These are phyloP conservation scores for Tolypocladium tropicale DNA, from an alignment of 2,329 filamentous ascomycete genomes.

Conservation along the genomic window DNA sequence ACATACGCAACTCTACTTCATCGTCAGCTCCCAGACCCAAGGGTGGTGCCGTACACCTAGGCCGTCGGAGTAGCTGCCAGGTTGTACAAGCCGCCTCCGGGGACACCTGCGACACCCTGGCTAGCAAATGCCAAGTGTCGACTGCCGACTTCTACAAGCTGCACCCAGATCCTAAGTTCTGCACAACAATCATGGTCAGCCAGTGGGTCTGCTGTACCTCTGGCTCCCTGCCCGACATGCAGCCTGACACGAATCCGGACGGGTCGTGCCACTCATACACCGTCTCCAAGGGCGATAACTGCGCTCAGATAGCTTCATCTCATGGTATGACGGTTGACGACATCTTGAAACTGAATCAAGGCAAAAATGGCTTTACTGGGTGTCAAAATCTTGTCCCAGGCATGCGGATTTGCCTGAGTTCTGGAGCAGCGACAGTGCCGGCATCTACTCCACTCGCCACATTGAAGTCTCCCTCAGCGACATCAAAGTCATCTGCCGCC, in stretches of 20 bases:
- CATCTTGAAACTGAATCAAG: slow-evolving; percentile 15
- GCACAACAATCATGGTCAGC: slow-evolving; percentile 10
- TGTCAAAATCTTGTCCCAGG: slow-evolving; percentile 7
- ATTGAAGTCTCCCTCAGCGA: no score
- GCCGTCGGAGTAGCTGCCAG: background rate
- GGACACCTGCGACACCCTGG: slow-evolving; percentile 27
- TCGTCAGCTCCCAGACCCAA: background rate
- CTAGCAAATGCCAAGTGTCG: slow-evolving; percentile 27
- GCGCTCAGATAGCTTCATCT: slow-evolving; percentile 16
- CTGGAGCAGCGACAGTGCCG: slow-evolving; percentile 12
- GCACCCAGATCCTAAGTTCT: slow-evolving; percentile 18
- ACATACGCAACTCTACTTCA: background rate
- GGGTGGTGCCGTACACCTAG: background rate
- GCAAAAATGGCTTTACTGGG: slow-evolving; percentile 14
- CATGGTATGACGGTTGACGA: slow-evolving; percentile 8
- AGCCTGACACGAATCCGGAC: slow-evolving; percentile 18
- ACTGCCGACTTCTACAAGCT: slow-evolving; percentile 24
- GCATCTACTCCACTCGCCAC: no score
- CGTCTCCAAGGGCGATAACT: slow-evolving; percentile 20
- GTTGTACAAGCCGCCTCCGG: slow-evolving; percentile 6
- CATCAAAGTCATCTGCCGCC: no score
- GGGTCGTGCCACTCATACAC: slow-evolving; percentile 14
- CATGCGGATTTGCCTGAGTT: slow-evolving; percentile 11
- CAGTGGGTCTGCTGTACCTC: slow-evolving; percentile 25
- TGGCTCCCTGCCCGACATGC: slow-evolving; percentile 20